A percentile compares a stretch with the other conserved stretches of the same genome.
Evolutionary conservation across 176 grass and related monocot genomes (phyloP).

Genomic region (Alopecurus myosuroides): DNA sequence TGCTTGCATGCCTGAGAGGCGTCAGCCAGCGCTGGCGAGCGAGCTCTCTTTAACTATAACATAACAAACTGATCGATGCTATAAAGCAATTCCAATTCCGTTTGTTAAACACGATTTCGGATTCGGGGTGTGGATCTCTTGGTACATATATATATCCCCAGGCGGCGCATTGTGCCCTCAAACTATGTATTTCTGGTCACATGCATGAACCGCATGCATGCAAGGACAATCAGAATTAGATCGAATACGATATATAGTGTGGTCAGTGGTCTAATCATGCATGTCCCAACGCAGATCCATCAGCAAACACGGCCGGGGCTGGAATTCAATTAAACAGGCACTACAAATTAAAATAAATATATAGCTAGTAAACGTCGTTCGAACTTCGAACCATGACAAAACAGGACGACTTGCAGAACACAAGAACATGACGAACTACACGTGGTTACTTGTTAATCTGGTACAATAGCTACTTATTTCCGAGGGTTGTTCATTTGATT

Average conservation of each 20-base stretch:
- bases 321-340: background rate
- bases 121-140: background rate
- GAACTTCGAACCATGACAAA: background rate
- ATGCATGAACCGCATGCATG: background rate
- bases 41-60: background rate
- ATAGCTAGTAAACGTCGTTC: too few relatives aligned
- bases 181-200: constrained; percentile 8
- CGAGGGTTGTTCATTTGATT: constrained; percentile 2
- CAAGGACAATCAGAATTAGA: background rate
- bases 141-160: constrained; percentile 9
- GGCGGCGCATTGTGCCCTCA: constrained; percentile 22
- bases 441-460: constrained; percentile 15
- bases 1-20: background rate
- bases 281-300: background rate
- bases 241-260: background rate
- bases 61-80: background rate
- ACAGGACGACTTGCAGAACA: background rate
- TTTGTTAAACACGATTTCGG: background rate
- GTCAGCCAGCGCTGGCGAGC: constrained; percentile 11
- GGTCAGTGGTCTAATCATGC: constrained; percentile 14
- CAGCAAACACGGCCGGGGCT: background rate
- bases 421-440: constrained; percentile 4
- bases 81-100: constrained; percentile 21
- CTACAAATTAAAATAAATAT: background rate
- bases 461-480: background rate